Evolutionary conservation across 441 rosid genomes (phyloP).

Genomic region (Sinapis alba): DNA sequence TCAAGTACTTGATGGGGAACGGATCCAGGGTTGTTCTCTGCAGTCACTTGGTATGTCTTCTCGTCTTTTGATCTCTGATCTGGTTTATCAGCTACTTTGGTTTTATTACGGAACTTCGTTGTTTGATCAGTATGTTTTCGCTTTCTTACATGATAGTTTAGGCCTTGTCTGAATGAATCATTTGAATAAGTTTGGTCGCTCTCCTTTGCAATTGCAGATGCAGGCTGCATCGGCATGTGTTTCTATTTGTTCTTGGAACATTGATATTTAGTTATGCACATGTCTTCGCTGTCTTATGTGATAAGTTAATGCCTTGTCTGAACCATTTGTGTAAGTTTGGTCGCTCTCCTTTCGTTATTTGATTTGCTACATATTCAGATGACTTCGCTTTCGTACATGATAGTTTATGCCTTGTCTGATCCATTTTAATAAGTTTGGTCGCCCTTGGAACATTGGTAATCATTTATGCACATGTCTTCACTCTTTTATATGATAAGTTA

Average conservation of each 20-base stretch:
- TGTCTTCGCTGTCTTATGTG: not conserved
- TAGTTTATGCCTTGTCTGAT: not conserved
- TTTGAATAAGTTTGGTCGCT: too few relatives aligned
- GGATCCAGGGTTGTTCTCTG: slow-evolving; percentile 81
- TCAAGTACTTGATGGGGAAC: slow-evolving; percentile 74
- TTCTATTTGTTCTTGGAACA: too few relatives aligned
- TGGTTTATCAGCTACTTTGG: not conserved
- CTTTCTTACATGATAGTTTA: not conserved
- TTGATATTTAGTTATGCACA: too few relatives aligned
- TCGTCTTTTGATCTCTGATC: not conserved
- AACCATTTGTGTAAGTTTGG: not conserved
- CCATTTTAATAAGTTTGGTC: not conserved
- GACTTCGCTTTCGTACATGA: not conserved
- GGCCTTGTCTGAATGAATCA: not conserved
- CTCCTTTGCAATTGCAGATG: too few relatives aligned
- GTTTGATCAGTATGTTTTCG: not conserved
- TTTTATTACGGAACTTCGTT: not conserved
- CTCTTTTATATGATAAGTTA: not conserved
- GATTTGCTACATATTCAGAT: not conserved
- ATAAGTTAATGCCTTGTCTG: not conserved
- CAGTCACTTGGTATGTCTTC: slow-evolving; percentile 58
- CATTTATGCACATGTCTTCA: not conserved
- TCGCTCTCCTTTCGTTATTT: not conserved
- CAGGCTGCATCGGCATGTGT: too few relatives aligned
- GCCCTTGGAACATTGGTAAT: not conserved